Conservation (phyloP, 176 grass and related monocot species). For the Guadua angustifolia region DNA sequence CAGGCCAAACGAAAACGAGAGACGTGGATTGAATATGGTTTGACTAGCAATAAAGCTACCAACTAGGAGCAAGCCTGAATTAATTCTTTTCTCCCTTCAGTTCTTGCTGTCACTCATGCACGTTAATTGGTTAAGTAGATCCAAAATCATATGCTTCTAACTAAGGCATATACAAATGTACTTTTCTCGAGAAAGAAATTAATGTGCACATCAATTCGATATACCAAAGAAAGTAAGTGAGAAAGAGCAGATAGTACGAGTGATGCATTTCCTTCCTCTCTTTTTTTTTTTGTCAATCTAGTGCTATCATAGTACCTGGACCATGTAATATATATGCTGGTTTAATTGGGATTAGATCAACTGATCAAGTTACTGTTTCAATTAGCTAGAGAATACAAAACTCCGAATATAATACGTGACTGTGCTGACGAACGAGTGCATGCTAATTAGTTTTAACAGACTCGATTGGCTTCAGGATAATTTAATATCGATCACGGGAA, state of each 20-base stretch:
- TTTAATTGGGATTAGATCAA: neutral
- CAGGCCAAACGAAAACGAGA: slow-evolving; percentile 27
- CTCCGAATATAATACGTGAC: neutral
- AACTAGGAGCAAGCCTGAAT: neutral
- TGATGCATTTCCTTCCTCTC: neutral
- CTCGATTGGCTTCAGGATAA: neutral
- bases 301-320: neutral
- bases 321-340: neutral
- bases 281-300: neutral
- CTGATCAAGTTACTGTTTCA: neutral
- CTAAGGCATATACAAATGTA: neutral
- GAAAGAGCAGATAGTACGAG: neutral
- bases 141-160: neutral
- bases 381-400: neutral
- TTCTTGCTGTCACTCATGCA: neutral
- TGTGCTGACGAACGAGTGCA: slow-evolving; percentile 15
- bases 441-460: slow-evolving; percentile 17
- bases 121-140: neutral
- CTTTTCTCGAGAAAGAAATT: neutral
- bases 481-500: neutral
- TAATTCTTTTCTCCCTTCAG: neutral
- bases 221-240: neutral
- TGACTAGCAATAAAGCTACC: slow-evolving; percentile 33
- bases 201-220: neutral
- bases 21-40: slow-evolving; percentile 40